Evolutionary conservation across 345 rosid genomes (phyloP), one percentile per base, ranked within the genome.

Genomic region (Rhodamnia rubescens): DNA sequence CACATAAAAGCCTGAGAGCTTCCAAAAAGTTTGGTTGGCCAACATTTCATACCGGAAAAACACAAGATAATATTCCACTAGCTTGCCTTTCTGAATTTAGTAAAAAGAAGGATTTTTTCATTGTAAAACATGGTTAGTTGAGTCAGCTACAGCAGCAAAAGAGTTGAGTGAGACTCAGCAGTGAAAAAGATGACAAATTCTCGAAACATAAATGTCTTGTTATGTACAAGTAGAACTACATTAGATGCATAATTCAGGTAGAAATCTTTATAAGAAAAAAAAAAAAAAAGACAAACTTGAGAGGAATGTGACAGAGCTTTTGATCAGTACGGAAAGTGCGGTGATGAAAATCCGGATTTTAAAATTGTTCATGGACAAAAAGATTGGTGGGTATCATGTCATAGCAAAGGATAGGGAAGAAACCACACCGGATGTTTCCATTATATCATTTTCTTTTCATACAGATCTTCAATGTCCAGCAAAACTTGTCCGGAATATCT

Each of bases 401-500:
- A 69, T 36, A 32, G 4, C 47, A 69, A 21, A 69, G 26, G 24
- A 69, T 69, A 2, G 47, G 78, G 26, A 69, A 69, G 78, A 18
- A 36, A 2, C 24, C 78, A 69, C 47, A 8, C 78, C 0, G 1
- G 78, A 32, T 32, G 78, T 9, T 69, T 69, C 78, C 78, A 18
- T 4, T 18, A 21, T 21, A 64, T 64, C 44, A 64, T 64, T 64
- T 51, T 32, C 44, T 64, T 7, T 64, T 69, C 47, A 18, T 12
- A 36, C 47, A 69, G 47, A 36, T 69, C 24, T 69, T 69, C 78
- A 69, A 36, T 74, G 78, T 85, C 53, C 82, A 84, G 83, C 88
- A 85, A 85, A 82, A 85, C 89, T 59, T 88, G 92, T 87, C 90
- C 85, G 91, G 92, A 90, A 89, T 91, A 92, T 90, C 89, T 88